Base-by-base conservation (phyloP, 2,329 filamentous ascomycete genomes). In the Ascochyta clinopodiicola region DNA sequence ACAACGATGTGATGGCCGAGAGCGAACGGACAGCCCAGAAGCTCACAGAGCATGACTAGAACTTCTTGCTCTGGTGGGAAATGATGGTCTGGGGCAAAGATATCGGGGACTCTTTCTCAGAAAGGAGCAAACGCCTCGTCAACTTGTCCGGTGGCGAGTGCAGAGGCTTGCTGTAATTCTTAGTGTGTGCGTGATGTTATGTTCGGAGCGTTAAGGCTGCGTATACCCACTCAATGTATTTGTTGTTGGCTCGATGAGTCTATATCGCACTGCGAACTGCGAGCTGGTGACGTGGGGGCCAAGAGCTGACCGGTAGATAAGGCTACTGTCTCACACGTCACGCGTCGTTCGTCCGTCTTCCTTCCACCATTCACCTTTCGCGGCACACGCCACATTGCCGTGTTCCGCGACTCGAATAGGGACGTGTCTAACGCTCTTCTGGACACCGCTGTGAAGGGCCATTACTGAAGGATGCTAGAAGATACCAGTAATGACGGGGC, bases 1-100 rank as follows among this genome's bases (percentile, higher is more conserved):
- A 75, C 44, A 68, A 75, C 24, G 72, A 73, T 7, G 67, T 64
- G 1, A 70, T 75, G 44, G 60, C 58, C 2, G 73, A 75, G 48
- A 73, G 70, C 55, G 70, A 71, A 15, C 56, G 67, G 29, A 72
- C 72, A 0, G 72, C 71, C 2, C 61, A 67, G 36, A 65, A 59
- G 42, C 67, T 75, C 8, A 67, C 59, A 3, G 65, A 72, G 34
- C 66, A 69, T 22, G 65, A 71, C 12, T 70, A 69, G 66, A 47
- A 55, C 34, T 49, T 51, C 39, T 27, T 57, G 48, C 53, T 61
- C 22, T 57, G 56, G 42, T 61, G 53, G 50, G 55, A 49, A 17
- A 45, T 49, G 40, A 48, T 53, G 49, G 49, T 57, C 7, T 54
- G 55, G 49, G 46, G 52, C 1, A 31, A 54, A 7, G 32, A 43